A percentile compares a stretch with the other conserved stretches of the same genome.
Conservation (phyloP, 2,329 filamentous ascomycete species). For the Diaporthe helianthi region DNA sequence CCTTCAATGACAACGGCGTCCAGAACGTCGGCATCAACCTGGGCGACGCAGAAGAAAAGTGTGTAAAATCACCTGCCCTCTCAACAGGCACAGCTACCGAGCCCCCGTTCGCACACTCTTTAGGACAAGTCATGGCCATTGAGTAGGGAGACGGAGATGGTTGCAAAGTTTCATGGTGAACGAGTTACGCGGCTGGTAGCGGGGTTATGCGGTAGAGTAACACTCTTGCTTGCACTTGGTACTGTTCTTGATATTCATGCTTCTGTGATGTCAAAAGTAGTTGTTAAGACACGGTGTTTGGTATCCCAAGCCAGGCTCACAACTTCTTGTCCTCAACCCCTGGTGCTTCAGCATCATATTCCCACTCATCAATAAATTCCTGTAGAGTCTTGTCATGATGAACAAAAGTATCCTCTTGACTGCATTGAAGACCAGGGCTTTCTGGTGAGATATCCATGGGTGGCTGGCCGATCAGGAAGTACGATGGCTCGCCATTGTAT, state of each 20-base stretch:
- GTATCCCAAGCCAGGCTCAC: background rate
- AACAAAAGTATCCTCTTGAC: background rate
- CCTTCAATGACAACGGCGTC: constrained; percentile 48
- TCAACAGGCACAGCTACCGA: background rate
- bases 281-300: background rate
- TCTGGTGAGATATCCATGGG: background rate
- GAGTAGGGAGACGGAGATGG: background rate
- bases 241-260: background rate
- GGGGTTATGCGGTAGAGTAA: background rate
- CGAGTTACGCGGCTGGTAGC: background rate
- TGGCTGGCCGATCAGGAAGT: constrained; percentile 9
- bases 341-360: background rate
- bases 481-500: constrained; percentile 4
- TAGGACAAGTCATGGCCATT: constrained; percentile 58
- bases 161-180: background rate
- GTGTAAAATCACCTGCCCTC: constrained; percentile 36
- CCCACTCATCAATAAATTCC: constrained; percentile 14
- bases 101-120: background rate
- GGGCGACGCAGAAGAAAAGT: constrained; percentile 56
- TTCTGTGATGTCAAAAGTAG: background rate
- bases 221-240: background rate
- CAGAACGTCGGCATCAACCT: constrained; percentile 55
- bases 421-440: background rate
- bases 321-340: background rate
- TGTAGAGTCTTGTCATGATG: background rate